phyloP scores from a whole-genome alignment of 176 grass and related monocot genomes.

The Carex pumila region DNA sequence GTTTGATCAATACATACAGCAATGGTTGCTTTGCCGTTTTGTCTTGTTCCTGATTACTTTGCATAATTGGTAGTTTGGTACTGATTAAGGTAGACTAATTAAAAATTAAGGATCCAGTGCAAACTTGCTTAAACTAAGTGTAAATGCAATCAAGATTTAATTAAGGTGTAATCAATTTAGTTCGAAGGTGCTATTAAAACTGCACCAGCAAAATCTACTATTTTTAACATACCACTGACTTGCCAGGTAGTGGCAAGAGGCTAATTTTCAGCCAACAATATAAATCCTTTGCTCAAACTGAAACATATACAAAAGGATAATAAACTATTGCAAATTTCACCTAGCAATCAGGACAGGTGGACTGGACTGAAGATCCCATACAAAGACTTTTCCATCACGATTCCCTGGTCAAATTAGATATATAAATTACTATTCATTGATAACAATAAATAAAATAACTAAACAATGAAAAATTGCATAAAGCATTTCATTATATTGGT shows the following conservation, averaged over 20 bases:
- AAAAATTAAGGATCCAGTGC: not conserved
- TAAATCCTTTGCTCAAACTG: not conserved
- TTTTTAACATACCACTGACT: not conserved
- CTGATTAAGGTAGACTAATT: not conserved
- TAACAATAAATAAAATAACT: not conserved
- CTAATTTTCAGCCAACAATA: not conserved
- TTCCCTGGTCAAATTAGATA: slow-evolving; percentile 51
- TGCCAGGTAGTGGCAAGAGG: not conserved
- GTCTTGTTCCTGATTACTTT: not conserved
- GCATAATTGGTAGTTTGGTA: not conserved
- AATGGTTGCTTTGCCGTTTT: not conserved
- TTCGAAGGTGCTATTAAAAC: not conserved
- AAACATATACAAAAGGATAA: not conserved
- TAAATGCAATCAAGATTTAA: not conserved
- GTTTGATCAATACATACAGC: not conserved
- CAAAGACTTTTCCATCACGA: slow-evolving; percentile 82
- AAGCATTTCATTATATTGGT: not conserved
- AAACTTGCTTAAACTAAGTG: not conserved
- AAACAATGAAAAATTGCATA: not conserved
- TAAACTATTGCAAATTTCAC: slow-evolving; percentile 26
- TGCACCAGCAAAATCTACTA: not conserved
- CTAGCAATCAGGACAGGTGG: slow-evolving; percentile 55
- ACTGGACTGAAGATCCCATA: slow-evolving; percentile 86
- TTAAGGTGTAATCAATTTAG: not conserved
- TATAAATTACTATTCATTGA: not conserved